These are phyloP conservation scores for Vicia sativa DNA, from an alignment of 306 rosid species.

Conservation along the genomic window DNA sequence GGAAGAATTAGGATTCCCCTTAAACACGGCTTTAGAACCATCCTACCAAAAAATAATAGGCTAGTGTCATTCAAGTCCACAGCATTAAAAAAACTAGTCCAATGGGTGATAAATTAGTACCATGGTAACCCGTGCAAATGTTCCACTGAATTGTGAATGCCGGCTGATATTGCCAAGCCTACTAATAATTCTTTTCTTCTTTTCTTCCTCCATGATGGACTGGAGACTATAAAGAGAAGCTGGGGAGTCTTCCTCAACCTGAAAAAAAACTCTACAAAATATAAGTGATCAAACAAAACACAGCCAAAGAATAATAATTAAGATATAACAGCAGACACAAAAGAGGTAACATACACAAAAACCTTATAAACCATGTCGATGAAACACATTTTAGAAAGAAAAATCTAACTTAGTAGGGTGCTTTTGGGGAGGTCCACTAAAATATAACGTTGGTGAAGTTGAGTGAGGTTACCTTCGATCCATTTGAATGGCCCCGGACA, in stretches of 20 bases:
- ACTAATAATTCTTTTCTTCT: slow-evolving; percentile 57
- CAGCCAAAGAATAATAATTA: slow-evolving; percentile 22
- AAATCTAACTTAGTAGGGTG: neutral
- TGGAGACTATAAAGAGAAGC: slow-evolving; percentile 68
- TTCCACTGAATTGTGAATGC: slow-evolving; percentile 84
- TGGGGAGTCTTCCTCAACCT: slow-evolving; percentile 60
- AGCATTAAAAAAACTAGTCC: slow-evolving; percentile 30
- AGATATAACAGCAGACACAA: slow-evolving; percentile 24
- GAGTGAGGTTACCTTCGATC: slow-evolving; percentile 56
- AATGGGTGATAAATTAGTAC: slow-evolving; percentile 49
- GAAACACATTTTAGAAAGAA: slow-evolving; percentile 20
- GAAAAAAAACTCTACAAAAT: slow-evolving; percentile 28
- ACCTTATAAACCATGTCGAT: slow-evolving; percentile 11
- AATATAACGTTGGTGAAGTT: slow-evolving; percentile 15
- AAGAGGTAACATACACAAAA: slow-evolving; percentile 3
- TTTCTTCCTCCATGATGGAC: slow-evolving; percentile 76
- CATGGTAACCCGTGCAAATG: slow-evolving; percentile 75
- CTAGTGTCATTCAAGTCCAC: slow-evolving; percentile 33
- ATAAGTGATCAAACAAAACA: slow-evolving; percentile 33
- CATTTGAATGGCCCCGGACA: slow-evolving; percentile 51
- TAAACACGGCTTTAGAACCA: slow-evolving; percentile 84
- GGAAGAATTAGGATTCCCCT: slow-evolving; percentile 79
- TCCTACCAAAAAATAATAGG: slow-evolving; percentile 61
- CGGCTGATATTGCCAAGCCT: slow-evolving; percentile 55
- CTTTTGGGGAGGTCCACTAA: slow-evolving; percentile 22